Percentiles rank a stretch among this genome's conserved stretches.
phyloP scores from a whole-genome alignment of 2,329 filamentous ascomycete genomes.

The Cladosporium velox region DNA sequence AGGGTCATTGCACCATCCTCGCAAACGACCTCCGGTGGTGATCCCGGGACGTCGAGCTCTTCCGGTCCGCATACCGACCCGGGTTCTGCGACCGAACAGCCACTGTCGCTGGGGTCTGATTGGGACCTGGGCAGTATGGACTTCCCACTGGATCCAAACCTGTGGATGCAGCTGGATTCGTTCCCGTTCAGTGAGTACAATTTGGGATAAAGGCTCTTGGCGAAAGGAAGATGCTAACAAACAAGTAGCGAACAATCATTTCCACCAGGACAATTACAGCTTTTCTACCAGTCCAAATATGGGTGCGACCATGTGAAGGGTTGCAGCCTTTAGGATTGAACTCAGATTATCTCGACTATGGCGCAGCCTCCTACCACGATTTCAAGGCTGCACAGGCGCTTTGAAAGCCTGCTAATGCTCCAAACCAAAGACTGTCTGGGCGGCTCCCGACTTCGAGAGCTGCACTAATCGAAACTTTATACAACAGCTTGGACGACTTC shows the following conservation, averaged over 20 bases:
- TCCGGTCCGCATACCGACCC: conserved; percentile 19
- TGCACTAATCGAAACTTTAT: neutral
- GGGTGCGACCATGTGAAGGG: neutral
- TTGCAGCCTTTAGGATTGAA: too few relatives aligned
- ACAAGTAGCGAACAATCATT: neutral
- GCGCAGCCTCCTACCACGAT: neutral
- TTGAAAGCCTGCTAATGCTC: neutral
- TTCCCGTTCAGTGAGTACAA: conserved; percentile 32
- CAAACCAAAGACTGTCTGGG: neutral
- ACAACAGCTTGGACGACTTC: neutral
- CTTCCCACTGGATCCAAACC: conserved; percentile 33
- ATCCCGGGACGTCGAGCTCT: conserved; percentile 18
- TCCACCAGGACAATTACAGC: conserved; percentile 5
- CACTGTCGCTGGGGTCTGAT: neutral
- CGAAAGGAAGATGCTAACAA: neutral
- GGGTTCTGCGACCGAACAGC: neutral
- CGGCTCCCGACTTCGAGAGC: neutral
- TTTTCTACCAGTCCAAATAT: neutral
- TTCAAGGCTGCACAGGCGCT: neutral
- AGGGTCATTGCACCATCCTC: conserved; percentile 29
- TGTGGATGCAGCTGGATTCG: conserved; percentile 35
- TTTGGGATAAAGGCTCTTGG: neutral
- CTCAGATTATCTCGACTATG: neutral
- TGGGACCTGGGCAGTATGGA: conserved; percentile 24
- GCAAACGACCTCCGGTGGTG: conserved; percentile 11